Evolutionary conservation across 345 rosid species (phyloP), one percentile per base, ranked within the genome.

Genomic region (Salix brachista): DNA sequence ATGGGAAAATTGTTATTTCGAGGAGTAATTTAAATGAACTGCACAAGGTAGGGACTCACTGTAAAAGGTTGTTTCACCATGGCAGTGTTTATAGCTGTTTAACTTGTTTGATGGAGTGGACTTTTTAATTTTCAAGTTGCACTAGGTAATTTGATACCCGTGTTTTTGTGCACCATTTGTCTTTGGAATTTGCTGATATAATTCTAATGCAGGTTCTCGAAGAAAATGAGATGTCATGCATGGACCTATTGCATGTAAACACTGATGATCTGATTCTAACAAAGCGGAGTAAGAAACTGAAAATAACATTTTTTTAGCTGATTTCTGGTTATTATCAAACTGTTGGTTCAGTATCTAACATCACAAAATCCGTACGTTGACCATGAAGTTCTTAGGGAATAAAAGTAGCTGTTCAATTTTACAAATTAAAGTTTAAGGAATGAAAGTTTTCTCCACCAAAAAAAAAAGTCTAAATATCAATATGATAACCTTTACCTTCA

Each of bases 181-280:
- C 28, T 37, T 69, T 13, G 19, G 66, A 61, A 71, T 76, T 67
- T 32, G 42, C 42, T 50, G 75, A 34, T 76, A 58, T 69, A 74
- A 58, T 48, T 48, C 9, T 70, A 50, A 70, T 79, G 74, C 88
- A 96, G 99, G 99, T 89, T 75, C 94, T 96, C 61, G 98, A 96
- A 79, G 99, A 94, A 82, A 86, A 96, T 81, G 91, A 96, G 76
- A 84, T 94, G 80, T 88, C 85, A 19, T 96, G 99, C 83, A 58
- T 81, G 79, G 98, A 96, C 69, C 81, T 94, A 19, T 80, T 92
- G 84, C 88, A 87, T 80, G 85, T 91, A 82, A 85, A 88, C 80
- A 89, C 93, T 34, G 99, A 96, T 77, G 98, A 90, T 61, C 91
- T 96, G 74, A 83, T 91, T 75, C 76, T 94, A 85, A 92, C 97